Evolutionary conservation across 495 filamentous ascomycete species (phyloP), one percentile per base, ranked within the genome.

Genomic region (Friedmanniomyces simplex): DNA sequence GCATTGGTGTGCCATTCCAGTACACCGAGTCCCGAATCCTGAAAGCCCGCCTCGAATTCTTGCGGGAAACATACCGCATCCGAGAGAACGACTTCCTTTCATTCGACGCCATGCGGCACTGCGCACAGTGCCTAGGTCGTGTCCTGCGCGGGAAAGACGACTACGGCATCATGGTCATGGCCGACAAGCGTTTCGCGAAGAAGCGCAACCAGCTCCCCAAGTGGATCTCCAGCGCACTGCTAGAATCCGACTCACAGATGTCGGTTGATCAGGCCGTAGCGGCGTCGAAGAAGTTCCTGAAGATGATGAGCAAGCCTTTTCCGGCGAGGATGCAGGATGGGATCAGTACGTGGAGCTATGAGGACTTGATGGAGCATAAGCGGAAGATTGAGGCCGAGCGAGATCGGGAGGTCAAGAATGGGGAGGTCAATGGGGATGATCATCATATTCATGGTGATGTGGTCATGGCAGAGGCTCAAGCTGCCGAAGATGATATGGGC

Each of bases 31-130:
- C 91, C 1, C 83, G 93, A 30, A 97, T 99, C 58, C 77, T 99
- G 32, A 97, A 96, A 73, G 94, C 94, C 1, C 82, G 94, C 7
- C 82, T 99, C 20, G 89, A 97, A 68, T 99, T 99, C 69, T 75
- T 99, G 11, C 82, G 94, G 42, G 94, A 99, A 69, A 96, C 86
- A 16, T 99, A 96, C 74, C 86, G 90, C 45, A 99, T 99, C 69
- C 81, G 88, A 43, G 94, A 97, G 70, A 95, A 94, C 64, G 94
- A 99, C 67, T 99, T 99, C 68, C 73, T 99, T 1, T 97, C 94
- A 36, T 99, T 97, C 80, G 93, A 97, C 69, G 94, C 93, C 21
- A 99, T 97, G 91, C 81, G 94, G 25, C 94, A 99, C 67, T 94
- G 93, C 41, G 90, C 94, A 14, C 94, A 99, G 66, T 99, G 94